Base-by-base conservation (phyloP, 441 rosid genomes). In the Kokia cookei region DNA sequence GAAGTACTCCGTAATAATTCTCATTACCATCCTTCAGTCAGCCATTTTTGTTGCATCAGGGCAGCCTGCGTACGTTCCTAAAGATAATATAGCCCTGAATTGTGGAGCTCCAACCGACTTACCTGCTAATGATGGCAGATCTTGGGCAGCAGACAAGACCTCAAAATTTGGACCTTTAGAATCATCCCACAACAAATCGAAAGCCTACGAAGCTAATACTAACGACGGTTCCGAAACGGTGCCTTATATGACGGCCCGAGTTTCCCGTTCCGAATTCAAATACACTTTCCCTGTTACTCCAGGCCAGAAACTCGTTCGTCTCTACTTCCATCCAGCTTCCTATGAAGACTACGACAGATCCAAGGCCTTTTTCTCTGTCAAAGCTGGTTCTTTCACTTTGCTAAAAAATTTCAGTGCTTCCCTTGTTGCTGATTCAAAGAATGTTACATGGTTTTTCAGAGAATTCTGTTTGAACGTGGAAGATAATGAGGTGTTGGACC, bases 381-480 rank as follows among this genome's bases (percentile, higher is more conserved):
- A n/a, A n/a, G n/a, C n/a, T n/a, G n/a, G n/a, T n/a, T n/a, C n/a
- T n/a, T 0, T 69, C 66, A 74, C 77, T 13, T 78, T 86, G 1
- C 63, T 86, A 12, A 57, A 19, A 37, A 84, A 82, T 74, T 86
- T 86, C 69, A 86, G 85, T 43, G 85, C 81, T 37, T 65, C 72
- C 2, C 54, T 69, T 19, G 50, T 65, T 1, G 72, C 81, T 37
- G 14, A 53, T 24, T 65, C 69, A 43, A 9, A 12, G n/a, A 9
- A 4, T 0, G 1, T 8, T 2, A 50, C 19, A 1, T 43, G n/a
- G n/a, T n/a, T n/a, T n/a, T n/a, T n/a, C n/a, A n/a, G n/a, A n/a
- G n/a, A n/a, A n/a, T n/a, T n/a, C n/a, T n/a, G n/a, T n/a, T n/a
- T n/a, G n/a, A n/a, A n/a, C n/a, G n/a, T n/a, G n/a, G n/a, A n/a